Conservation (phyloP, 2,329 filamentous ascomycete species). For the Aspergillus sp. region DNA sequence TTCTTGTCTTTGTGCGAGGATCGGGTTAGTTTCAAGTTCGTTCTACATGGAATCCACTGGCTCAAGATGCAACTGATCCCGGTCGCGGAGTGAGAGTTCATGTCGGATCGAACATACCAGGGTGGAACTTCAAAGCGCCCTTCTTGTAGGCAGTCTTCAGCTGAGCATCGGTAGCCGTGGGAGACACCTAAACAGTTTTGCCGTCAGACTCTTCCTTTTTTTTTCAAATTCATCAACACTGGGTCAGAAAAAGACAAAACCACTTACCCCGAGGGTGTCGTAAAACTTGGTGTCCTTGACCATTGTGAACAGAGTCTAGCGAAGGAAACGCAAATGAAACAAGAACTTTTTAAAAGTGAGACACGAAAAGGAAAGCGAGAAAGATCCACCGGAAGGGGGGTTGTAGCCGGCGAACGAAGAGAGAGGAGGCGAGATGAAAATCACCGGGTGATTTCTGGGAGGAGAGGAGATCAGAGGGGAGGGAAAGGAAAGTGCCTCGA, state of each 20-base stretch:
- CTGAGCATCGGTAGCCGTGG: constrained; percentile 77
- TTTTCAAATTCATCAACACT: neutral
- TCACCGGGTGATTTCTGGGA: constrained; percentile 4
- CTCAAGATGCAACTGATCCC: too few relatives aligned
- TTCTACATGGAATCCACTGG: neutral
- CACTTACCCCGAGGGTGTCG: constrained; percentile 48
- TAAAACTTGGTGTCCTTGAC: constrained; percentile 53
- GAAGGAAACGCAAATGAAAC: constrained; percentile 10
- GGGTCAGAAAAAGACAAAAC: neutral
- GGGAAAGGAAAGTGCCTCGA: constrained; percentile 10
- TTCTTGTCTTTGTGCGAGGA: constrained; percentile 74
- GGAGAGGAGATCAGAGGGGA: constrained; percentile 8
- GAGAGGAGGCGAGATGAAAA: constrained; percentile 12
- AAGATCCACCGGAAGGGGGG: neutral
- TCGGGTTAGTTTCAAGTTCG: neutral
- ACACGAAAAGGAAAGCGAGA: constrained; percentile 12
- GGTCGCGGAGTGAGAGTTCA: constrained; percentile 6
- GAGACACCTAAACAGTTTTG: constrained; percentile 61
- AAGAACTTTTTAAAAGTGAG: constrained; percentile 17
- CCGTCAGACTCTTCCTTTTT: constrained; percentile 19
- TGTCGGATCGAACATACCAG: constrained; percentile 64
- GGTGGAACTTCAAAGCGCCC: constrained; percentile 83
- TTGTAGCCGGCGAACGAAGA: neutral
- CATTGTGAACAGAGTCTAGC: constrained; percentile 39
- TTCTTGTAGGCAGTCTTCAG: constrained; percentile 96